Evolutionary conservation across 2,329 filamentous ascomycete species (phyloP), one percentile per base, ranked within the genome.

Genomic region (Aspergillus arachidicola): DNA sequence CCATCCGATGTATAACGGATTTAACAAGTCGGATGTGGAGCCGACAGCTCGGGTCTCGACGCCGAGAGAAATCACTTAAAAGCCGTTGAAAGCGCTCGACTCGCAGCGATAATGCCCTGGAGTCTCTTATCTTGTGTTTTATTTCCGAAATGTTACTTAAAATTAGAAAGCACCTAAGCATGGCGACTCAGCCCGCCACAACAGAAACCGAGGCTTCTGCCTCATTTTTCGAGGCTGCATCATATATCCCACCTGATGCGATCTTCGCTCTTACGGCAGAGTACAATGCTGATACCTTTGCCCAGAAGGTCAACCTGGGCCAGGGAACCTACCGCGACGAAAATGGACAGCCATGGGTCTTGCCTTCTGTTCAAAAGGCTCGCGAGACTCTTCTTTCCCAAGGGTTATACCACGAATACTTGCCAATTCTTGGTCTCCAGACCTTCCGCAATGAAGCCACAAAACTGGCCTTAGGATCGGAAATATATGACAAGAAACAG

Each of bases 251-350:
- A 10, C 50, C 62, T 0, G 72, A 73, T 41, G 69, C 71, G n/a
- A 69, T 71, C 16, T 74, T 73, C 48, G 63, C 69, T 34, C 62
- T 74, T 3, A 71, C 70, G 5, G 71, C 66, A 1, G 66, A 69
- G 46, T 98, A 89, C 83, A 87, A 87, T 74, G 89, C 88, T 61
- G 94, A 98, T 76, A 79, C 85, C 6, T 81, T 80, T 65, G 75
- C 83, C 53, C 86, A 91, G 77, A 98, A 98, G 82, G 91, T 98
- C 69, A 94, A 98, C 79, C 81, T 98, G 77, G 93, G 94, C 76
- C 85, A 97, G 81, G 94, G 94, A 68, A 94, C 94, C 58, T 98
- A 98, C 81, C 86, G 94, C 76, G 93, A 95, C 75, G 85, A 97
- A 80, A 89, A 92, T 75, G 94, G 92, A 66, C 95, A 96, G 81